Conservation (phyloP, 768 basidiomycete genomes). For the button mushroom (Agaricus bisporus) region DNA sequence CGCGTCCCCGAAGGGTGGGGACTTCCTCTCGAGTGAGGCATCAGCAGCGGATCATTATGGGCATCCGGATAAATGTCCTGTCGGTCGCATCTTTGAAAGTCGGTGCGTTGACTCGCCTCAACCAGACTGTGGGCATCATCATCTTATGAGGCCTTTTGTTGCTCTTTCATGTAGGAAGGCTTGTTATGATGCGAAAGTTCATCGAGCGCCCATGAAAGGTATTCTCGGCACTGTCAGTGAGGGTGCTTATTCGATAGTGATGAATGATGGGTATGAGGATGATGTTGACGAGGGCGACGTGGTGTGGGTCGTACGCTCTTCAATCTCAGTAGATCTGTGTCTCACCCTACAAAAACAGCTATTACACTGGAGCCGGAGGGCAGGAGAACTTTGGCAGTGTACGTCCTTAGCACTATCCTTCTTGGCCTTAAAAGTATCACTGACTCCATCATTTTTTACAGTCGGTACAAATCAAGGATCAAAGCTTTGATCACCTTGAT, state of each 20-base stretch:
- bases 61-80: not conserved
- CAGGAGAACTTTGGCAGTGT: not conserved
- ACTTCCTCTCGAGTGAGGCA: not conserved
- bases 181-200: slow-evolving; percentile 21
- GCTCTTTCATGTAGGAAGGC: slow-evolving; percentile 17
- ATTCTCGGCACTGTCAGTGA: slow-evolving; percentile 23
- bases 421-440: no score
- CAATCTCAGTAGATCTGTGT: not conserved
- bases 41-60: slow-evolving; percentile 5
- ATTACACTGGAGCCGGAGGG: slow-evolving; percentile 38
- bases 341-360: slow-evolving; percentile 14
- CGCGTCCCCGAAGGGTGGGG: not conserved
- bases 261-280: slow-evolving; percentile 36
- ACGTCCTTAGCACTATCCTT: not conserved
- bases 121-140: no score
- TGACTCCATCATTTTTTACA: not conserved
- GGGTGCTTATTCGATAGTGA: slow-evolving; percentile 36
- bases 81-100: slow-evolving; percentile 3
- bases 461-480: slow-evolving; percentile 23
- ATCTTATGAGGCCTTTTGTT: not conserved
- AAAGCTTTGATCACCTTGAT: slow-evolving; percentile 27
- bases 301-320: slow-evolving; percentile 23
- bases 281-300: slow-evolving; percentile 33
- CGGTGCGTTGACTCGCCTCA: not conserved
- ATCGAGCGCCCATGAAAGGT: slow-evolving; percentile 24